These are phyloP conservation scores for Leishmania braziliensis DNA, from an alignment of 208 protist genomes.

Conservation along the genomic window DNA sequence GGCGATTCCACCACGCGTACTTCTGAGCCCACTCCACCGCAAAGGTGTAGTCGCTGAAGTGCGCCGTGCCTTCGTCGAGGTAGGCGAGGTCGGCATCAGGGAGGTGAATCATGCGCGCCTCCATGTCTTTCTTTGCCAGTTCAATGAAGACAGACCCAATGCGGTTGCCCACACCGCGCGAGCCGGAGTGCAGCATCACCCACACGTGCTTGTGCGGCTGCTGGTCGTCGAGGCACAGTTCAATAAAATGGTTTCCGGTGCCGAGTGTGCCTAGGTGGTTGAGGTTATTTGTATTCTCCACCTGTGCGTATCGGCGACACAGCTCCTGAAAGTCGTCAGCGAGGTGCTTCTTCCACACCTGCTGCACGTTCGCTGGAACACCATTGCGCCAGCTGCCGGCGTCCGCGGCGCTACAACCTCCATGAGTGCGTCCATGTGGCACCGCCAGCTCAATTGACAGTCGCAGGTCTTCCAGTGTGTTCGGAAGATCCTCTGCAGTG, in stretches of 20 bases:
- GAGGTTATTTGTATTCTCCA: conserved; percentile 76
- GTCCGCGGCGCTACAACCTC: conserved; percentile 49
- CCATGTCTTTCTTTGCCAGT: conserved; percentile 84
- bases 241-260: conserved; percentile 91
- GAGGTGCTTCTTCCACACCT: conserved; percentile 66
- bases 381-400: conserved; percentile 70
- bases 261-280: conserved; percentile 90
- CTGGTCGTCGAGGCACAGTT: conserved; percentile 84
- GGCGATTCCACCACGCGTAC: conserved; percentile 79
- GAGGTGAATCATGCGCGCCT: conserved; percentile 42
- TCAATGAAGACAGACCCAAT: conserved; percentile 87
- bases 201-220: conserved; percentile 49
- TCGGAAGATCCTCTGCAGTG: conserved; percentile 62
- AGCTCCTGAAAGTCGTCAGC: conserved; percentile 67
- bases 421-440: conserved; percentile 82
- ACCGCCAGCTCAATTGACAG: conserved; percentile 75
- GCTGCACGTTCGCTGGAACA: conserved; percentile 46
- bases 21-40: conserved; percentile 86
- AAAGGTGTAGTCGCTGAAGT: conserved; percentile 86
- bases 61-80: conserved; percentile 67
- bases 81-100: conserved; percentile 81
- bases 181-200: conserved; percentile 93
- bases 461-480: conserved; percentile 63
- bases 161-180: conserved; percentile 87
- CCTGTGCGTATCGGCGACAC: conserved; percentile 39